Percentiles rank a stretch among this genome's conserved stretches.
These are phyloP conservation scores for Fusarium brevicatenulatum DNA, from an alignment of 2,329 filamentous ascomycete genomes.

Conservation along the genomic window DNA sequence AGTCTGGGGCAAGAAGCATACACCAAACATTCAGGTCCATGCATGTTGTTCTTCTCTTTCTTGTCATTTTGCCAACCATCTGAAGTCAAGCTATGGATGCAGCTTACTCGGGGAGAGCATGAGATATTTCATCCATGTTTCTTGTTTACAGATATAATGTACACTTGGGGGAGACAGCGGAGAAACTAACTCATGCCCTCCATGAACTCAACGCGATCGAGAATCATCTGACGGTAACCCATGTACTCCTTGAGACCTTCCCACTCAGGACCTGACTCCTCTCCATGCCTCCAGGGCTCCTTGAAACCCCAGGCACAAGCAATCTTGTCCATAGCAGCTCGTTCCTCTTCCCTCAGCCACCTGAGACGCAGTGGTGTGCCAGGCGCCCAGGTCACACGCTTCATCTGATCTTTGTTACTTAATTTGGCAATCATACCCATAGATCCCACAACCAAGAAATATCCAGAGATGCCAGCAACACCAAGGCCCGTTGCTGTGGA, in stretches of 20 bases:
- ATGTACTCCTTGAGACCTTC: slow-evolving; percentile 85
- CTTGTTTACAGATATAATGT: slow-evolving; percentile 37
- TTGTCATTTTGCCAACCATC: background rate
- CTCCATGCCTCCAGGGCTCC: slow-evolving; percentile 80
- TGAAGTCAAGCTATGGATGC: background rate
- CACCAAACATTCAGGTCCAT: background rate
- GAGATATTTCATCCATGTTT: background rate
- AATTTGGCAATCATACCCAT: slow-evolving; percentile 86
- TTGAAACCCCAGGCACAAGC: slow-evolving; percentile 93
- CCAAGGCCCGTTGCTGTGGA: slow-evolving; percentile 79
- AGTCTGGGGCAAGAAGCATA: background rate
- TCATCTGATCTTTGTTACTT: slow-evolving; percentile 95
- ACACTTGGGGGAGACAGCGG: slow-evolving; percentile 10
- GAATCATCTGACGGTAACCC: slow-evolving; percentile 84
- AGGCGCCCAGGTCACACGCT: slow-evolving; percentile 87
- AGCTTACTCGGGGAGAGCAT: background rate
- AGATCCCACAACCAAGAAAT: slow-evolving; percentile 81
- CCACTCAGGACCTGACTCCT: slow-evolving; percentile 93
- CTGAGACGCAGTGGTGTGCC: slow-evolving; percentile 83
- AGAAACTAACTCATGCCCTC: slow-evolving; percentile 74
- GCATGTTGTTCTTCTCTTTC: background rate
- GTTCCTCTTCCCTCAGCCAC: slow-evolving; percentile 91
- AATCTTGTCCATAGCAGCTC: slow-evolving; percentile 85
- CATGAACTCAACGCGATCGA: slow-evolving; percentile 91
- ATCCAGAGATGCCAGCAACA: slow-evolving; percentile 84